phyloP scores from a whole-genome alignment of 192 early-diverging fungal species.

The Geranomyces variabilis region DNA sequence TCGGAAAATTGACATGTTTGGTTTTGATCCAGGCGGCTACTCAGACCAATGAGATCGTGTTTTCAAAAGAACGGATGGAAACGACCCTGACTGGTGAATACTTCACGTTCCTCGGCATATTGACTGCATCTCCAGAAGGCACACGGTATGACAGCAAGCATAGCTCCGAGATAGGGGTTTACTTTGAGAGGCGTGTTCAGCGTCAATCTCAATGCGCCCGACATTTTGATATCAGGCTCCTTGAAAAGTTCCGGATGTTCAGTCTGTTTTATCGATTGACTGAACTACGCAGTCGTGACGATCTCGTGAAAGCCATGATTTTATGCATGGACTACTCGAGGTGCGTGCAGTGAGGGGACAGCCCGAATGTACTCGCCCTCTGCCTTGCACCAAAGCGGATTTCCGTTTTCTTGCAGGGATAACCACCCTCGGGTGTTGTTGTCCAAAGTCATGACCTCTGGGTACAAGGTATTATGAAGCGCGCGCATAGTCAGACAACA shows the following conservation, averaged over 20 bases:
- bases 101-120: slow-evolving; percentile 72
- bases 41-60: slow-evolving; percentile 58
- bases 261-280: slow-evolving; percentile 77
- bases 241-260: slow-evolving; percentile 80
- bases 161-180: neutral
- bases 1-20: slow-evolving; percentile 11
- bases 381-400: no score
- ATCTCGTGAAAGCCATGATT: slow-evolving; percentile 75
- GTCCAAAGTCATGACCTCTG: slow-evolving; percentile 83
- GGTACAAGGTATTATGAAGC: slow-evolving; percentile 44
- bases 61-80: slow-evolving; percentile 76
- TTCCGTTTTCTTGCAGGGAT: no score
- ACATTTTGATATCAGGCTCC: slow-evolving; percentile 31
- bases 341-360: neutral
- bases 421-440: slow-evolving; percentile 79
- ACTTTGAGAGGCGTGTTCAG: neutral
- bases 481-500: slow-evolving; percentile 48
- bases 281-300: slow-evolving; percentile 76
- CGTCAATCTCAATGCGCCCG: no score
- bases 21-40: slow-evolving; percentile 1
- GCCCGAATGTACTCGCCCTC: no score
- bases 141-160: slow-evolving; percentile 38
- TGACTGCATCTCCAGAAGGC: slow-evolving; percentile 68
- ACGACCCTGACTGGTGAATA: slow-evolving; percentile 74
- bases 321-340: slow-evolving; percentile 70